These are phyloP conservation scores for Tothia fuscella DNA, from an alignment of 2,329 filamentous ascomycete genomes.

Conservation along the genomic window DNA sequence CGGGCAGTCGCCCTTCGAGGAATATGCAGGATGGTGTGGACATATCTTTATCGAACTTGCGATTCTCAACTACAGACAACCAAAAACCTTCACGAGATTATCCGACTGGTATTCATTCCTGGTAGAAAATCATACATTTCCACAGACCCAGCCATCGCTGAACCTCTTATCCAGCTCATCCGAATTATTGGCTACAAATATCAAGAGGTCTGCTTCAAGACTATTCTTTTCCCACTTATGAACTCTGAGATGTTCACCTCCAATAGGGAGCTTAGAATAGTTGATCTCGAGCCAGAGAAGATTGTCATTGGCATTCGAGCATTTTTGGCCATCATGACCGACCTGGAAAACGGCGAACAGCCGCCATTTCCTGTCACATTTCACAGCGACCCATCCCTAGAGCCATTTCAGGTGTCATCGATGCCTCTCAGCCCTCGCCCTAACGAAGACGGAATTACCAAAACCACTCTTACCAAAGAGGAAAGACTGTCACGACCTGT, in stretches of 20 bases:
- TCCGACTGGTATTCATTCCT: slow-evolving; percentile 69
- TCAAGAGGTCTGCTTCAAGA: slow-evolving; percentile 85
- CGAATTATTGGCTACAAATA: slow-evolving; percentile 89
- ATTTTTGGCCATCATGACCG: slow-evolving; percentile 84
- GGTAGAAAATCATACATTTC: slow-evolving; percentile 71
- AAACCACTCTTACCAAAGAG: slow-evolving; percentile 35
- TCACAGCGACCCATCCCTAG: slow-evolving; percentile 32
- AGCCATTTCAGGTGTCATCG: slow-evolving; percentile 24
- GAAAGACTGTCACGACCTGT: slow-evolving; percentile 56
- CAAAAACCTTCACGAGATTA: slow-evolving; percentile 80
- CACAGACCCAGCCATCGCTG: slow-evolving; percentile 70
- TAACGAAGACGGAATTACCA: slow-evolving; percentile 17
- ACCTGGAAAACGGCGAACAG: slow-evolving; percentile 74
- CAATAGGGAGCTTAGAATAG: slow-evolving; percentile 68
- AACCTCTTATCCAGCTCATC: slow-evolving; percentile 86
- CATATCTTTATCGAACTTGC: slow-evolving; percentile 69
- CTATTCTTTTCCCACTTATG: slow-evolving; percentile 87
- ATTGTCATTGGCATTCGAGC: slow-evolving; percentile 96
- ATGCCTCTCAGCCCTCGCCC: slow-evolving; percentile 21
- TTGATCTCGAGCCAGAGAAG: slow-evolving; percentile 87
- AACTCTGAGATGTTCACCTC: slow-evolving; percentile 80
- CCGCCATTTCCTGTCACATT: slow-evolving; percentile 73
- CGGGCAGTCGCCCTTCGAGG: slow-evolving; percentile 75
- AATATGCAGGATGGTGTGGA: slow-evolving; percentile 84
- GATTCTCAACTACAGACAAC: slow-evolving; percentile 57